A percentile compares a stretch with the other conserved stretches of the same genome.
These are phyloP conservation scores for Zygosaccharomyces pseudorouxii DNA, from an alignment of 805 yeast species.

Conservation along the genomic window DNA sequence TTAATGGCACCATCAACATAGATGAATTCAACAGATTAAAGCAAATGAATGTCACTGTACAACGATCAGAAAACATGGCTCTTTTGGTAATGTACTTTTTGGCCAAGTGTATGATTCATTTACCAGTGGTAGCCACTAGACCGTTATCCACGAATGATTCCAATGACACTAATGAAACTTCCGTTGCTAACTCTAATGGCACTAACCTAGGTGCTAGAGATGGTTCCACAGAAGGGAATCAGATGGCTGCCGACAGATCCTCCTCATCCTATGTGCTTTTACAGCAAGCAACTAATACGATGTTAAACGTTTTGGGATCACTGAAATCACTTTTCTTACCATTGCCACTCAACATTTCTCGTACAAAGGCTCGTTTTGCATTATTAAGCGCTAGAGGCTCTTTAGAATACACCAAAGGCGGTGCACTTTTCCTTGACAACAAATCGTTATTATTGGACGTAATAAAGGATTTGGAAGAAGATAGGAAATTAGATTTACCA, in stretches of 20 bases:
- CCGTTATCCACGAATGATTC: conserved; percentile 23
- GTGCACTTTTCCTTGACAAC: conserved; percentile 70
- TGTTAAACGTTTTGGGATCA: conserved; percentile 47
- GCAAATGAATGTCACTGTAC: conserved; percentile 25
- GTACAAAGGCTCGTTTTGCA: conserved; percentile 60
- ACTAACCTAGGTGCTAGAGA: not conserved
- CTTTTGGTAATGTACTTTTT: conserved; percentile 56
- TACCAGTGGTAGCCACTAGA: conserved; percentile 54
- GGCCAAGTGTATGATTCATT: conserved; percentile 57
- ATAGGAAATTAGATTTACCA: conserved; percentile 50
- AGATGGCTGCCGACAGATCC: conserved; percentile 31
- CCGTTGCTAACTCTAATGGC: not conserved
- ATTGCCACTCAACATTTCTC: conserved; percentile 56
- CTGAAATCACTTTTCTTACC: conserved; percentile 48
- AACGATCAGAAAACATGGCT: conserved; percentile 45
- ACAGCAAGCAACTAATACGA: conserved; percentile 63
- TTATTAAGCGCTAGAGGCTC: conserved; percentile 69
- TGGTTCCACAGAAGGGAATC: not conserved
- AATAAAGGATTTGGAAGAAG: conserved; percentile 46
- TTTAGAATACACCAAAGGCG: conserved; percentile 77
- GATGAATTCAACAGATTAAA: conserved; percentile 19
- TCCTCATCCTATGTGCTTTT: conserved; percentile 58
- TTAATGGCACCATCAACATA: conserved; percentile 41
- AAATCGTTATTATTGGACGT: conserved; percentile 51
- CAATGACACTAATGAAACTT: conserved; percentile 13